Base-by-base conservation (phyloP, 2,329 filamentous ascomycete species). In the Ophiostoma populinum region DNA sequence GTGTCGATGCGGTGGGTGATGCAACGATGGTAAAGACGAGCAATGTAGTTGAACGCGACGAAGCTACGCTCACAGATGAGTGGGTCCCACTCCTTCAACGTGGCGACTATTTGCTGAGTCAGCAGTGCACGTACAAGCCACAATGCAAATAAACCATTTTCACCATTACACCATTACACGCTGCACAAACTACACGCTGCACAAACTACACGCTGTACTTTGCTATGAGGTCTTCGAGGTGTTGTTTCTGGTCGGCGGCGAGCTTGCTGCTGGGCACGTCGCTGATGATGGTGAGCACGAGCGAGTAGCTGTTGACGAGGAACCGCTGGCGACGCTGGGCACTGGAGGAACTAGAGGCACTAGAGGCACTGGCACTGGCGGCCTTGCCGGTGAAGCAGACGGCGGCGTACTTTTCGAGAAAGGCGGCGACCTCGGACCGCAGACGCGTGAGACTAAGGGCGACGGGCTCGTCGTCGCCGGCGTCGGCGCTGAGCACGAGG, bases 381-480 rank as follows among this genome's bases (percentile, higher is more conserved):
- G 93, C 87, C 2, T 65, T 58, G 15, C 70, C 74, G 18, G 18
- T 11, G 42, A 86, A 81, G 34, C 44, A 44, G 0, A 63, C 62
- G 45, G 82, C 78, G 49, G 80, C 80, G 40, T 86, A 63, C 50
- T 80, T 83, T 6, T 70, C 70, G 41, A 98, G 55, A 45, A 94
- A 90, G 0, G 70, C 69, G 54, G 95, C 85, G 27, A 87, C 78
- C 51, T 95, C 90, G 38, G 65, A 68, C 20, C 83, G 65, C 47
- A 98, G 56, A 18, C 90, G 70, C 10, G 67, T 67, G 31, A 98
- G 55, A 47, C 83, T 92, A 32, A 80, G 75, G 1, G 76, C 75
- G 2, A 95, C 80, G 0, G 90, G 90, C 54, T 98, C 90, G 45
- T 94, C 86, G 45, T 95, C 90, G 2, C 85, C 85, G 1, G 83